Base-by-base conservation (phyloP, 257 asterid genomes). In the Nicotiana paniculata region DNA sequence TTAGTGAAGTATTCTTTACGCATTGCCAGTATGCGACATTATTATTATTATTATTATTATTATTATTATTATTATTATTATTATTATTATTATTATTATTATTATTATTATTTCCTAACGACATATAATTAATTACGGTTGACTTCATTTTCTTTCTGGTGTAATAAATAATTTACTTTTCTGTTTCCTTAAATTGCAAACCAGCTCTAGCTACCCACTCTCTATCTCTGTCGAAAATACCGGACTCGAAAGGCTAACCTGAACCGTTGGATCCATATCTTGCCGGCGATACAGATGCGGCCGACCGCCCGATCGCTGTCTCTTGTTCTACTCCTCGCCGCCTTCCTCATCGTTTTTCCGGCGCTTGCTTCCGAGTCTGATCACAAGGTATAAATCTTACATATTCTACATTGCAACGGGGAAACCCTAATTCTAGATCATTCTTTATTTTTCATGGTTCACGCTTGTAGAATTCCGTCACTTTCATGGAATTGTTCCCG, bases 311-410 rank as follows among this genome's bases (percentile, higher is more conserved):
- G 83, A 65, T 32, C 54, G n/a, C 67, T 54, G 5, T 15, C 59
- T 54, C 59, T 54, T 15, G 18, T 54, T 5, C 59, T 48, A 11
- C 53, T 80, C 48, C 30, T 65, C 33, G 13, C 77, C 65, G 32
- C 65, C 55, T 13, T 46, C 63, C 64, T 66, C 78, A 39, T 81
- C 33, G 37, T 81, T 30, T 81, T 65, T 39, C 53, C 62, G 15
- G 83, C 48, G 37, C 33, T 81, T 32, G 83, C 83, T 55, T 81
- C 83, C 66, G 83, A 81, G 67, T 81, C 83, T 78, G 83, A 81
- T 81, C 83, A 81, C 83, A 81, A 81, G 83, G 83, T 81, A 30
- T 12, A 26, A 51, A n/a, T 48, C 48, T 63, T 30, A 54, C 59
- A 54, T 80, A 28, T 54, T 54, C 6, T 54, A 4, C 59, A 54